Evolutionary conservation across 768 basidiomycete genomes (phyloP).

Genomic region (Mycena galopus): DNA sequence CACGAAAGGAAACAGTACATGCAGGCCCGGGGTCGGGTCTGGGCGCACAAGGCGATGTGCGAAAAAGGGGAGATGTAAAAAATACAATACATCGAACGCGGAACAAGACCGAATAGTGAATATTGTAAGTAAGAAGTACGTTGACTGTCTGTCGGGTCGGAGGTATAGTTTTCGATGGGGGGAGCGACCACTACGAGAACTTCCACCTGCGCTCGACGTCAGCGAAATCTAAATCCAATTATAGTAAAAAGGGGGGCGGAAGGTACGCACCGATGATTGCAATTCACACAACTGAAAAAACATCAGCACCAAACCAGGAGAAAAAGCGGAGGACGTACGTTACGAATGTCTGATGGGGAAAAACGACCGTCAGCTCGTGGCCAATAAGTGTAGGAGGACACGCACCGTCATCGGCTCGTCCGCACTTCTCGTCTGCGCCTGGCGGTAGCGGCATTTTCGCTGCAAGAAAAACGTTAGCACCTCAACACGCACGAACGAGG

Average conservation of each 20-base stretch:
- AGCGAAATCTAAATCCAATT: background rate
- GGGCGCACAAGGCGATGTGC: no score
- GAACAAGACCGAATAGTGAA: no score
- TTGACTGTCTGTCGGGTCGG: no score
- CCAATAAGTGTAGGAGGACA: slow-evolving; percentile 25
- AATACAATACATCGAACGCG: no score
- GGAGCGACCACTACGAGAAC: slow-evolving; percentile 75
- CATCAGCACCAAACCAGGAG: background rate
- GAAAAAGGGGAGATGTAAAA: no score
- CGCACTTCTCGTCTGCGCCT: slow-evolving; percentile 96
- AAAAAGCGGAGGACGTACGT: slow-evolving; percentile 60
- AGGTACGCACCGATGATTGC: slow-evolving; percentile 76
- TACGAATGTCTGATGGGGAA: slow-evolving; percentile 79
- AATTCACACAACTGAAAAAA: slow-evolving; percentile 69
- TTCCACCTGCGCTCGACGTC: slow-evolving; percentile 64
- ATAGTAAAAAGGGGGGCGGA: no score
- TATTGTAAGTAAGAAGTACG: no score
- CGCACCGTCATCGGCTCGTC: slow-evolving; percentile 98
- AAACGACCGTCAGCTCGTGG: slow-evolving; percentile 6
- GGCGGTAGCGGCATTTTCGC: slow-evolving; percentile 92
- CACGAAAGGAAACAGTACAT: no score
- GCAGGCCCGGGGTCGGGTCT: no score
- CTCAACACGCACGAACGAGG: no score
- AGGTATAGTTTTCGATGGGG: no score
- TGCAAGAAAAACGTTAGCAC: no score